Percentiles rank a stretch among this genome's conserved stretches.
Conservation (phyloP, 345 rosid species). For the Cochlearia excelsa region DNA sequence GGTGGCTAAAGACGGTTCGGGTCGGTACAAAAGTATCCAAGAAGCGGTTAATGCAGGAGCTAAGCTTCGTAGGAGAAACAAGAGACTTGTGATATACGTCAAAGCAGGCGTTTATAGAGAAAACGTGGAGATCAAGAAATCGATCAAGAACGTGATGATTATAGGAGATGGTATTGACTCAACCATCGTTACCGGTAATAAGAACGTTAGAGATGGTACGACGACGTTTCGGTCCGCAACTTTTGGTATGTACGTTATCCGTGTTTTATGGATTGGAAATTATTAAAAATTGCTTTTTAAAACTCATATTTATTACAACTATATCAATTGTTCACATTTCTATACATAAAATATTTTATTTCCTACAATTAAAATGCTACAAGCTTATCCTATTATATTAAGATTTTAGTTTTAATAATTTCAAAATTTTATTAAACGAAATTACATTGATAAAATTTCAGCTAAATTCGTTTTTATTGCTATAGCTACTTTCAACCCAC, state of each 20-base stretch:
- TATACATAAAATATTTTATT: neutral
- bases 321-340: neutral
- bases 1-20: constrained; percentile 87
- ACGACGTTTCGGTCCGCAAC: constrained; percentile 86
- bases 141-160: constrained; percentile 63
- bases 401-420: no score
- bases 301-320: neutral
- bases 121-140: constrained; percentile 53
- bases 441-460: no score
- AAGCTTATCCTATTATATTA: neutral
- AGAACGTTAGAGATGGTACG: constrained; percentile 49
- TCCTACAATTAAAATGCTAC: neutral
- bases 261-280: constrained; percentile 13
- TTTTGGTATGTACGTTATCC: constrained; percentile 59
- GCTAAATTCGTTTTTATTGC: no score
- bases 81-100: constrained; percentile 64
- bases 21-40: constrained; percentile 55
- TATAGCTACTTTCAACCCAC: no score
- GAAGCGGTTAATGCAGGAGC: constrained; percentile 61
- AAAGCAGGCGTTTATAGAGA: constrained; percentile 72
- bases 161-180: constrained; percentile 81
- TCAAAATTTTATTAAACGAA: no score
- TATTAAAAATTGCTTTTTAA: neutral
- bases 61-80: constrained; percentile 24
- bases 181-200: constrained; percentile 57